Percentiles rank a stretch among this genome's conserved stretches.
phyloP scores from a whole-genome alignment of 2,329 filamentous ascomycete genomes.

The Raffaelea deltoideospora region DNA sequence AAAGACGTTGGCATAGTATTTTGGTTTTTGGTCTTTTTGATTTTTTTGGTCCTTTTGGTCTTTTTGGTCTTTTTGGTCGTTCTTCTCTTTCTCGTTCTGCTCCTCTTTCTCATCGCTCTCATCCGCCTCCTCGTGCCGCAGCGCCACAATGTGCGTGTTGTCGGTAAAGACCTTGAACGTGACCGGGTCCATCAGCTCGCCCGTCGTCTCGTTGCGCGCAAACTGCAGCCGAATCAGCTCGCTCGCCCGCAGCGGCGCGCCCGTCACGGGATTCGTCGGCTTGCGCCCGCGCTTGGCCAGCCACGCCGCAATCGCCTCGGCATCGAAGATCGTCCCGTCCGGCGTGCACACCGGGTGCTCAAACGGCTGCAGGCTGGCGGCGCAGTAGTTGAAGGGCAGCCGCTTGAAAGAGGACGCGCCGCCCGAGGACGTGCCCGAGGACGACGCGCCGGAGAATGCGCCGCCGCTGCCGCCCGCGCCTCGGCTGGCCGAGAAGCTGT shows the following conservation, averaged over 20 bases:
- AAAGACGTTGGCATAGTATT: constrained; percentile 95
- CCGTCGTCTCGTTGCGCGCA: constrained; percentile 71
- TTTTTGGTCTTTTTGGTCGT: too few relatives aligned
- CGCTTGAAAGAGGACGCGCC: too few relatives aligned
- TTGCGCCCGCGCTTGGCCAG: constrained; percentile 80
- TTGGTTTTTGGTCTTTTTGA: too few relatives aligned
- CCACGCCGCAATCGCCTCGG: constrained; percentile 89
- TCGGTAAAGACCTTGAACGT: constrained; percentile 97
- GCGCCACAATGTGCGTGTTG: constrained; percentile 89
- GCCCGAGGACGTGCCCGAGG: too few relatives aligned
- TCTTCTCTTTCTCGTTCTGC: too few relatives aligned
- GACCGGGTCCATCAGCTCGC: constrained; percentile 87
- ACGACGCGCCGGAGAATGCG: constrained; percentile 16
- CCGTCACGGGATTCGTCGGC: constrained; percentile 79
- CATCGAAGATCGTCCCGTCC: constrained; percentile 81
- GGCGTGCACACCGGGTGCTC: constrained; percentile 83
- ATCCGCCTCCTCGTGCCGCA: constrained; percentile 57
- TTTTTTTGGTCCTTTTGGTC: too few relatives aligned
- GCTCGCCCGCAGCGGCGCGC: constrained; percentile 58
- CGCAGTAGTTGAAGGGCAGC: constrained; percentile 96
- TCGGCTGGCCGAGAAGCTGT: constrained; percentile 73
- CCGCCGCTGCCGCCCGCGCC: constrained; percentile 35
- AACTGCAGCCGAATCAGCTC: constrained; percentile 89
- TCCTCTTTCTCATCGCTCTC: too few relatives aligned
- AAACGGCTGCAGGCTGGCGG: constrained; percentile 89